Conservation (phyloP, 306 rosid genomes). For the Gillenia trifoliata region DNA sequence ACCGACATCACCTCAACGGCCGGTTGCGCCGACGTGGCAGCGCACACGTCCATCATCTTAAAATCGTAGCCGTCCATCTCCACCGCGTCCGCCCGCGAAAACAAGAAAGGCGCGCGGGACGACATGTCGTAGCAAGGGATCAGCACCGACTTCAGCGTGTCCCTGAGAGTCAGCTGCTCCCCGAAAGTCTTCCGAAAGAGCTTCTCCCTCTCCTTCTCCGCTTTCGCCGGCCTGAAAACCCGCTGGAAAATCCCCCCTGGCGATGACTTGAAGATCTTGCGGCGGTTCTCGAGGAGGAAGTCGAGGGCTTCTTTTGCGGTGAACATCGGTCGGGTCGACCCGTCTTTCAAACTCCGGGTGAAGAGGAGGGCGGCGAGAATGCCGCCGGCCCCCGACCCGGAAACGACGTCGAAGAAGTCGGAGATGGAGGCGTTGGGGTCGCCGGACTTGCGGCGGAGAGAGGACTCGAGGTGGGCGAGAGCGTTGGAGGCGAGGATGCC, state of each 20-base stretch:
- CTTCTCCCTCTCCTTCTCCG: slow-evolving; percentile 40
- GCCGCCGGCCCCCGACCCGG: slow-evolving; percentile 82
- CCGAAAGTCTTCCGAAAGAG: slow-evolving; percentile 65
- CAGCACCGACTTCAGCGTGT: slow-evolving; percentile 78
- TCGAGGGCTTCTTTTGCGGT: slow-evolving; percentile 66
- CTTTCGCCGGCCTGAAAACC: slow-evolving; percentile 26
- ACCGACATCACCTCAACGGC: slow-evolving; percentile 49
- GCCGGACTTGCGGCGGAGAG: slow-evolving; percentile 54
- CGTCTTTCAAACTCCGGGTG: slow-evolving; percentile 53
- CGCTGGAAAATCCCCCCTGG: slow-evolving; percentile 47
- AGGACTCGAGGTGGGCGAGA: slow-evolving; percentile 61
- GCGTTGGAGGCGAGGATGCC: slow-evolving; percentile 83
- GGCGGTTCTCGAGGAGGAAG: slow-evolving; percentile 53
- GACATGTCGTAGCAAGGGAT: slow-evolving; percentile 91
- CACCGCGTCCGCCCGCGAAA: slow-evolving; percentile 93
- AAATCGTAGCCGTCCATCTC: slow-evolving; percentile 91
- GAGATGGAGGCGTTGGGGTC: slow-evolving; percentile 50
- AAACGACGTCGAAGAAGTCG: slow-evolving; percentile 69
- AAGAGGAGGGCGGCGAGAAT: slow-evolving; percentile 73
- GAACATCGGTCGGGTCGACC: slow-evolving; percentile 39
- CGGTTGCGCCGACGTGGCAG: slow-evolving; percentile 57
- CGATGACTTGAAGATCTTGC: slow-evolving; percentile 31
- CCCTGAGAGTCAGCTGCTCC: slow-evolving; percentile 52
- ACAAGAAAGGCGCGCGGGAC: slow-evolving; percentile 80
- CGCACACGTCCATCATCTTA: slow-evolving; percentile 77